Evolutionary conservation across 257 asterid genomes (phyloP).

Genomic region (Solanum arcanum): DNA sequence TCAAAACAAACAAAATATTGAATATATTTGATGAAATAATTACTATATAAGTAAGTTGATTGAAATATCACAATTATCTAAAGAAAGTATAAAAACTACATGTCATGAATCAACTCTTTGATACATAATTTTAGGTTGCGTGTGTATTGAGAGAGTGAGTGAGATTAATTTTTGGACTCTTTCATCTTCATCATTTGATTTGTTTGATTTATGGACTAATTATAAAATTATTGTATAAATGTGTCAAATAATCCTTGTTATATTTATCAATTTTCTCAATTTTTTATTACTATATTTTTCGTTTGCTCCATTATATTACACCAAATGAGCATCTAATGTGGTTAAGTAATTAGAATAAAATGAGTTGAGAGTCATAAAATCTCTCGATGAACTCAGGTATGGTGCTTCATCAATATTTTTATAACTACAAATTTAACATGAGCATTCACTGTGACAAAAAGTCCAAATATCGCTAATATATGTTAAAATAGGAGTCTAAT

Average conservation of each 20-base stretch:
- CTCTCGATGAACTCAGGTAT: neutral
- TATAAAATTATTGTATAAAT: neutral
- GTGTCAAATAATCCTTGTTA: neutral
- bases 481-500: neutral
- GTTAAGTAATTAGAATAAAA: neutral
- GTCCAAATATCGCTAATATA: neutral
- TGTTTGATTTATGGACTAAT: neutral
- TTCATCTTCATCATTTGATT: neutral
- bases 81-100: neutral
- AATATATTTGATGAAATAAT: neutral
- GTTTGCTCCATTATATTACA: neutral
- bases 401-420: neutral
- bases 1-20: neutral
- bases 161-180: neutral
- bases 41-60: neutral
- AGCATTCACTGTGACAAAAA: neutral
- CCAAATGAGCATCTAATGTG: neutral
- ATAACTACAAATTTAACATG: neutral
- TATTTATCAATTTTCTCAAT: neutral
- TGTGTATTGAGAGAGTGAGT: neutral
- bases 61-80: neutral
- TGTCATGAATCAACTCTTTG: neutral
- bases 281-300: too few relatives aligned
- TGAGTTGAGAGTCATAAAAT: neutral
- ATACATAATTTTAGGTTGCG: neutral